These are phyloP conservation scores for Flaveria bidentis DNA, from an alignment of 129 eudicot genomes.

Conservation along the genomic window DNA sequence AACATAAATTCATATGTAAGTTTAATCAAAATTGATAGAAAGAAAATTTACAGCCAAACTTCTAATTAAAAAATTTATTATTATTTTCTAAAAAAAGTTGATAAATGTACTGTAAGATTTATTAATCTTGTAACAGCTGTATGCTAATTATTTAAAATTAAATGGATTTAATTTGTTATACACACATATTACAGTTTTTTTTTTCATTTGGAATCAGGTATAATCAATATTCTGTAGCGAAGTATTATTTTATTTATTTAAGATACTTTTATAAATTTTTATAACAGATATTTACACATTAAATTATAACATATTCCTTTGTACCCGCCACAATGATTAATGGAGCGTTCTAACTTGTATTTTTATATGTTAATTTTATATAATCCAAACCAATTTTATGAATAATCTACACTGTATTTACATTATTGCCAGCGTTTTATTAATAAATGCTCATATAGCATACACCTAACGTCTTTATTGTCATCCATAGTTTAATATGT, in stretches of 20 bases:
- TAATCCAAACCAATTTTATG: background rate
- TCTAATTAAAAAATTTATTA: no score
- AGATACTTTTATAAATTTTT: background rate
- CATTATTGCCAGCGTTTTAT: background rate
- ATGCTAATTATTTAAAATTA: no score
- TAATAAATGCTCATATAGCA: background rate
- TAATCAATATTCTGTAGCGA: background rate
- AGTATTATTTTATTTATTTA: background rate
- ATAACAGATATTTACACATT: background rate
- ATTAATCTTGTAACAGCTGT: no score
- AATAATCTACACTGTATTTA: background rate
- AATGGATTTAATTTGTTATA: no score
- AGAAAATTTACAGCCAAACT: no score
- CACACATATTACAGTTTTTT: no score
- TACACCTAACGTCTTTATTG: background rate
- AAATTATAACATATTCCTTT: background rate
- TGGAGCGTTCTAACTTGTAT: background rate
- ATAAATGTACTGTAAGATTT: no score
- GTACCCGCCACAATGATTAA: constrained; percentile 1
- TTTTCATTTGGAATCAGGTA: background rate
- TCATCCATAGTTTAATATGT: background rate
- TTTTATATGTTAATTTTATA: background rate
- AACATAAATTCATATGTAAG: no score
- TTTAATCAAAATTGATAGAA: no score
- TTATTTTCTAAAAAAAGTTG: no score